Conservation (phyloP, 2,329 filamentous ascomycete genomes). For the Colletotrichum sp. region DNA sequence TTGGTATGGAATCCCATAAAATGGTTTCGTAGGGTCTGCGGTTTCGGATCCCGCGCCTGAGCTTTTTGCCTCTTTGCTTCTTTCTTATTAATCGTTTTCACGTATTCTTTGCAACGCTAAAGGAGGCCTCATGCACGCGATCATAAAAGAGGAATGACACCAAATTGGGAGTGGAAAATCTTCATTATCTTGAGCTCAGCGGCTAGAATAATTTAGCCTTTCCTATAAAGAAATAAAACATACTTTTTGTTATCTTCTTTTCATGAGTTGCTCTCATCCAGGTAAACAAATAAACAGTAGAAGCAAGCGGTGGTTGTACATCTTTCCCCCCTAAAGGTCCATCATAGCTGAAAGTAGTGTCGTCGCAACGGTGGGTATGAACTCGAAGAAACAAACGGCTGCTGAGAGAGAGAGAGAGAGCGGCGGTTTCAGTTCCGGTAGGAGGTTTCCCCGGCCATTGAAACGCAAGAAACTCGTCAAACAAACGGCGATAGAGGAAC, state of each 20-base stretch:
- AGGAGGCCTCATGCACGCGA: background rate
- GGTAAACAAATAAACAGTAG: background rate
- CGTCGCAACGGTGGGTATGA: constrained; percentile 5
- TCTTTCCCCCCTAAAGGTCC: background rate
- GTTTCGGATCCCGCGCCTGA: background rate
- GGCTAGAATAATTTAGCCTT: background rate
- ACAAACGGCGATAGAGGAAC: background rate
- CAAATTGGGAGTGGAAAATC: fast-evolving
- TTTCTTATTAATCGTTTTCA: too few relatives aligned
- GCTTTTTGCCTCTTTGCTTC: background rate
- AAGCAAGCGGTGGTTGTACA: background rate
- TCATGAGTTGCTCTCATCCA: background rate
- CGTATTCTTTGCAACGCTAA: background rate
- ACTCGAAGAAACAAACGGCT: background rate
- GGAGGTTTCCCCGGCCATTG: background rate
- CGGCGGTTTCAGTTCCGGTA: background rate
- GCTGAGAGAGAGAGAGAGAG: background rate
- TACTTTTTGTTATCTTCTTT: background rate
- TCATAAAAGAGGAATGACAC: background rate
- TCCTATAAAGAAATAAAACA: background rate
- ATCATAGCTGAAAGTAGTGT: background rate
- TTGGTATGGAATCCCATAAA: background rate
- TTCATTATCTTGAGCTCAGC: background rate
- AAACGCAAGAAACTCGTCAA: background rate
- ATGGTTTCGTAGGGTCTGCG: background rate